Evolutionary conservation across 148 eudicot species (phyloP), one percentile per base, ranked within the genome.

Genomic region (Chenopodium album): DNA sequence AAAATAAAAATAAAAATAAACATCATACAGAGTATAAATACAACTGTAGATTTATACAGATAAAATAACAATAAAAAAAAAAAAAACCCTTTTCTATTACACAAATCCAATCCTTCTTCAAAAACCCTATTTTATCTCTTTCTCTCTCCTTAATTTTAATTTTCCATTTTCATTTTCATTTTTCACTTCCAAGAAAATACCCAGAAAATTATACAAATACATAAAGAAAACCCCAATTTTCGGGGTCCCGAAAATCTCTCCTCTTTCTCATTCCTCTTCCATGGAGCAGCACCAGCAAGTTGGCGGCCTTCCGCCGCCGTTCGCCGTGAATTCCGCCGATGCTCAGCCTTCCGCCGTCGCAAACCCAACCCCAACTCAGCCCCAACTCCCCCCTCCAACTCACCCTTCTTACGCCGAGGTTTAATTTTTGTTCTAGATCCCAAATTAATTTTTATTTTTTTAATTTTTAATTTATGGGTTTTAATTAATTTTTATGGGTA

Each of bases 391-490:
- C 14, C 78, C 2, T 31, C 32, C 86, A 20, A 69, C 84, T 22
- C 89, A 85, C 54, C 89, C 89, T 9, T 84, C 89, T 4, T 87
- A 87, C 78, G 41, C 84, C 71, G 89, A 87, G 86, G 89, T 87
- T 28, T 9, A 1, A 13, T 13, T 11, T 22, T 23, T 17, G 1
- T 7, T 13, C 50, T 70, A 68, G 46, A 19, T 44, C 54, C 66
- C 28, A 32, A 63, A 9, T 37, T 80, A 70, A 26, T 12, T 19
- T 66, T 62, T 13, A 14, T 32, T n/a, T 47, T 47, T 52, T 41
- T 48, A 29, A 2, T 44, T 62, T 7, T 29, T 0, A 9, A 5
- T 22, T 73, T 28, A 19, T 8, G 62, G 62, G 22, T 41, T 67
- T 67, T 44, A n/a, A 14, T 62, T 69, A 29, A 32, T 29, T 63